Conservation (phyloP, 495 filamentous ascomycete species). For the Penicillium taxi region DNA sequence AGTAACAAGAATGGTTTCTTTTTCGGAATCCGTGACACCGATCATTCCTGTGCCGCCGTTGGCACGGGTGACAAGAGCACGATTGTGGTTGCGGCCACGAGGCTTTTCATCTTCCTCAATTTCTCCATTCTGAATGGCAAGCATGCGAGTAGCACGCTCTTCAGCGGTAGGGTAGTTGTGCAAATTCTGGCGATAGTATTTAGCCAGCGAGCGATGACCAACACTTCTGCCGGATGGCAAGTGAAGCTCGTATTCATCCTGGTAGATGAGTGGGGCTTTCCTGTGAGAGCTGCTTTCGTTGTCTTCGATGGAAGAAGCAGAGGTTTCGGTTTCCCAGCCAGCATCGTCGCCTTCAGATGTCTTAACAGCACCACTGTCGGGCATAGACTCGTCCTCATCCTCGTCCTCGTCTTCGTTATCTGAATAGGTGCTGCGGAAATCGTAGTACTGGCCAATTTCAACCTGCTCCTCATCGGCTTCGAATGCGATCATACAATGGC, state of each 20-base stretch:
- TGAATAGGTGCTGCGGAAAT: slow-evolving; percentile 91
- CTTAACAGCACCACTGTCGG: slow-evolving; percentile 34
- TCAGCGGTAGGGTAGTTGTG: slow-evolving; percentile 66
- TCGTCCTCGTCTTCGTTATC: slow-evolving; percentile 63
- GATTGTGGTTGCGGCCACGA: slow-evolving; percentile 40
- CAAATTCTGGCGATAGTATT: slow-evolving; percentile 89
- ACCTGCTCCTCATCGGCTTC: slow-evolving; percentile 83
- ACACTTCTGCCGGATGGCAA: slow-evolving; percentile 86
- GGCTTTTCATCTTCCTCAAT: slow-evolving; percentile 35
- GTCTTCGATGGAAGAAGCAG: slow-evolving; percentile 67
- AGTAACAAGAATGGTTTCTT: slow-evolving; percentile 49
- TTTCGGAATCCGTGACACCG: slow-evolving; percentile 63
- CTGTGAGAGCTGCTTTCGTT: slow-evolving; percentile 37
- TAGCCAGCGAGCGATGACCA: slow-evolving; percentile 77
- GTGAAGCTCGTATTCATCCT: slow-evolving; percentile 87
- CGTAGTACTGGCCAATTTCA: slow-evolving; percentile 95
- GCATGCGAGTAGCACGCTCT: slow-evolving; percentile 45
- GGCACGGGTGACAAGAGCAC: slow-evolving; percentile 55
- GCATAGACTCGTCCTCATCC: slow-evolving; percentile 26
- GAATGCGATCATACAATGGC: slow-evolving; percentile 94
- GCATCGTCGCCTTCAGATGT: slow-evolving; percentile 46
- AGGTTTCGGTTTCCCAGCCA: slow-evolving; percentile 91
- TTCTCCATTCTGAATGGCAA: slow-evolving; percentile 43
- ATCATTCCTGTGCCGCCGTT: slow-evolving; percentile 71
- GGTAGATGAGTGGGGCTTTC: slow-evolving; percentile 60